Percentiles rank a stretch among this genome's conserved stretches.
Evolutionary conservation across 2,329 filamentous ascomycete species (phyloP).

Genomic region (Xylaria digitata): DNA sequence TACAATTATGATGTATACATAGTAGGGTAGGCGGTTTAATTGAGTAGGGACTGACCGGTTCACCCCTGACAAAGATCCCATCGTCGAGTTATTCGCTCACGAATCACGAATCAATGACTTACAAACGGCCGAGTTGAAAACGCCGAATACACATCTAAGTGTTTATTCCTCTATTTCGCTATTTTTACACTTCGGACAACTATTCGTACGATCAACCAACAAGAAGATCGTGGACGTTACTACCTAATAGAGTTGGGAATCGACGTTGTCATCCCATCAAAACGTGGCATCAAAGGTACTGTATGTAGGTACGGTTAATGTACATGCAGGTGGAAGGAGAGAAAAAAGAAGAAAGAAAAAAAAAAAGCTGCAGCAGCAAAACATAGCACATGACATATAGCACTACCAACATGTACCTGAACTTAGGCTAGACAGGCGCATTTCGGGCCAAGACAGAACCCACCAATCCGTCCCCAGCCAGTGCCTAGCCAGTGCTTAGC

Average conservation of each 20-base stretch:
- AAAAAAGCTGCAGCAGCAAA: conserved; percentile 5
- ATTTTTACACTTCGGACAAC: conserved; percentile 2
- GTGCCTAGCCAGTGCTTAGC: too few relatives aligned
- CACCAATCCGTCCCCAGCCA: neutral
- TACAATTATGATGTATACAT: too few relatives aligned
- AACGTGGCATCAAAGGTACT: neutral
- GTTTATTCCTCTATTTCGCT: neutral
- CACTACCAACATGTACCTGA: too few relatives aligned
- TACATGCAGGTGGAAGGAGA: too few relatives aligned
- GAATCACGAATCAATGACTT: conserved; percentile 27
- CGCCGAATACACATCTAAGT: neutral
- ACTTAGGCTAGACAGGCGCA: too few relatives aligned
- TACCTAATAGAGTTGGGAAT: too few relatives aligned
- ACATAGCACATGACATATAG: neutral
- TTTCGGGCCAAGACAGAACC: neutral
- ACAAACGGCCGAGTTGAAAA: conserved; percentile 15
- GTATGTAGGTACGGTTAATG: neutral
- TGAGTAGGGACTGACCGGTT: conserved; percentile 32
- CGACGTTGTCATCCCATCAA: neutral
- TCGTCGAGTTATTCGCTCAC: conserved; percentile 24
- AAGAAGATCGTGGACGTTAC: too few relatives aligned
- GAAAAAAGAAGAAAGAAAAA: neutral
- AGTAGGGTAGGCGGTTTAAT: conserved; percentile 26
- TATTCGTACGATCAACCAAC: too few relatives aligned
- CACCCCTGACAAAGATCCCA: conserved; percentile 29